Evolutionary conservation across 2,329 filamentous ascomycete species (phyloP).

Genomic region (Ophiostoma novo-ulmi): DNA sequence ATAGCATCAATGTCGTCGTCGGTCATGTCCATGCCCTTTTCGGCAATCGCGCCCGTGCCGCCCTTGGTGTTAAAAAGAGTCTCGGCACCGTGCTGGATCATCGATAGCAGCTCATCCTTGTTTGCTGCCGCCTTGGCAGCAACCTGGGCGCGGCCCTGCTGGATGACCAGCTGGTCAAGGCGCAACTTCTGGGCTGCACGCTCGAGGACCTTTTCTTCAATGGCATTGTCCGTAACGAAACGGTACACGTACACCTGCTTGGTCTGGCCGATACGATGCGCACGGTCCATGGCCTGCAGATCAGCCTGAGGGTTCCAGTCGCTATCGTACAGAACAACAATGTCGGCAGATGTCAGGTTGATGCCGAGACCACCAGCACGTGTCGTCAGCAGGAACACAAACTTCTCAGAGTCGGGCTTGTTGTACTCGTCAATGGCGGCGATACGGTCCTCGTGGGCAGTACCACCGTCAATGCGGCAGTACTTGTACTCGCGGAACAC

Average conservation of each 20-base stretch:
- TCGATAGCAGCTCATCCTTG: constrained; percentile 91
- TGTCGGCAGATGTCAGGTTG: constrained; percentile 91
- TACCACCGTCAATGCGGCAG: constrained; percentile 94
- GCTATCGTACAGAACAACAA: constrained; percentile 93
- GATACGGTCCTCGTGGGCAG: constrained; percentile 95
- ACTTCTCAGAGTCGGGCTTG: constrained; percentile 90
- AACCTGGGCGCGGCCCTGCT: constrained; percentile 89
- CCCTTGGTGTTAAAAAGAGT: constrained; percentile 79
- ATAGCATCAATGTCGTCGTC: constrained; percentile 91
- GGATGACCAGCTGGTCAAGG: constrained; percentile 94
- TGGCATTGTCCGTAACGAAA: constrained; percentile 95
- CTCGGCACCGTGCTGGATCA: constrained; percentile 99
- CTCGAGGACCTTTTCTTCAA: constrained; percentile 96
- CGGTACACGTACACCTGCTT: constrained; percentile 97
- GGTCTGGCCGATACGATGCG: constrained; percentile 95
- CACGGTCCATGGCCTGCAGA: constrained; percentile 97
- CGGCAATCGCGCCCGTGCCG: constrained; percentile 54
- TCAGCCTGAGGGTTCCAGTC: constrained; percentile 99
- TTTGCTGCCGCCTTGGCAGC: constrained; percentile 86
- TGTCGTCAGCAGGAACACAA: constrained; percentile 91
- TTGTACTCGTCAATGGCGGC: constrained; percentile 98
- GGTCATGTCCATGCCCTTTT: constrained; percentile 58
- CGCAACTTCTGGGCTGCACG: constrained; percentile 94
- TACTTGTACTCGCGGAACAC: constrained; percentile 94
- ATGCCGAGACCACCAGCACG: constrained; percentile 94